A percentile compares a stretch with the other conserved stretches of the same genome.
These are phyloP conservation scores for Penicillium roqueforti DNA, from an alignment of 495 filamentous ascomycete genomes.

Conservation along the genomic window DNA sequence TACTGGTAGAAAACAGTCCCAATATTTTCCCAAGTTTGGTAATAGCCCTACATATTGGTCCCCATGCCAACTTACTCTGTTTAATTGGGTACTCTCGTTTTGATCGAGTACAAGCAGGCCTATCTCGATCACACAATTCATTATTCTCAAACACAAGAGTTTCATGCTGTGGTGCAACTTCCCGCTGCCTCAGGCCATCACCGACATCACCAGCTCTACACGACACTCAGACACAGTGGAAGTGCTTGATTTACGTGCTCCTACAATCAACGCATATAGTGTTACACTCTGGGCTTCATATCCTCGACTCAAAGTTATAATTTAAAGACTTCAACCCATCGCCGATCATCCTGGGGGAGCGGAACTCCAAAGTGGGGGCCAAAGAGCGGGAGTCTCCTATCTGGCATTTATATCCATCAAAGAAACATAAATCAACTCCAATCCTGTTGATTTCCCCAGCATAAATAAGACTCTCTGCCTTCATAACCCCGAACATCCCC, in stretches of 20 bases:
- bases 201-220: background rate
- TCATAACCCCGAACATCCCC: background rate
- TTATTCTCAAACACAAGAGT: background rate
- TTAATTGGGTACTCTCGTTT: background rate
- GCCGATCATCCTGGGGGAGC: background rate
- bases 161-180: background rate
- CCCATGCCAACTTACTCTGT: background rate
- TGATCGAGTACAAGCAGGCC: background rate
- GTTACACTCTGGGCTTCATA: background rate
- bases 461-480: background rate
- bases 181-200: background rate
- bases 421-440: background rate
- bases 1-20: background rate
- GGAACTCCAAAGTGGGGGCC: constrained; percentile 2
- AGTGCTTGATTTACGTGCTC: background rate
- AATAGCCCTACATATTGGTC: background rate
- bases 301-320: too few relatives aligned
- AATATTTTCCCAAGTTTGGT: background rate
- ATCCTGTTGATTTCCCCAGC: background rate
- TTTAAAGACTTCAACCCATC: background rate
- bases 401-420: background rate
- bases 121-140: background rate
- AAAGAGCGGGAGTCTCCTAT: background rate
- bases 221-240: background rate
- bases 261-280: background rate